Conservation (phyloP, 2,329 filamentous ascomycete species). For the Penicillium sumatraense region DNA sequence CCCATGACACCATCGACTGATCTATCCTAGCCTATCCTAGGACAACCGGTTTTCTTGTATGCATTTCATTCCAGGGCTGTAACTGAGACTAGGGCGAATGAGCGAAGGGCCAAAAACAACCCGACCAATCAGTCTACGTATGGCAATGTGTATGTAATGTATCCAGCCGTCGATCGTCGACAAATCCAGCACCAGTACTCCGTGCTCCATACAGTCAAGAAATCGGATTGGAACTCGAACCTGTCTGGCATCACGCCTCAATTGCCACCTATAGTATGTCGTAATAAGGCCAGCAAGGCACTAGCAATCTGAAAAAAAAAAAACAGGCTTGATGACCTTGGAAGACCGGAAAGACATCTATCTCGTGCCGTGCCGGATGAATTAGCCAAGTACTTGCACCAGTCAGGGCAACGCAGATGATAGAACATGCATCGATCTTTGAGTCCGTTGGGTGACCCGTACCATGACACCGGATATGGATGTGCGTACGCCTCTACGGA, state of each 20-base stretch:
- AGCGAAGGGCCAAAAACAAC: not conserved
- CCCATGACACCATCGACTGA: not conserved
- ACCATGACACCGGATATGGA: not conserved
- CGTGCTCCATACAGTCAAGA: not conserved
- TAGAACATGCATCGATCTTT: not conserved
- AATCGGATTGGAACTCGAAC: not conserved
- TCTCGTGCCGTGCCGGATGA: not conserved
- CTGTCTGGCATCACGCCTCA: not conserved
- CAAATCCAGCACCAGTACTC: not conserved
- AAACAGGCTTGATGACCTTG: not conserved
- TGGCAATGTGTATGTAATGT: not conserved
- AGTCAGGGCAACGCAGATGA: not conserved
- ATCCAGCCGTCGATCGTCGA: not conserved
- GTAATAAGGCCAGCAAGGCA: not conserved
- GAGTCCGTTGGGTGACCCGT: not conserved
- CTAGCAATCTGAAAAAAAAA: not conserved
- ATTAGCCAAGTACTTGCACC: not conserved
- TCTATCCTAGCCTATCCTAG: not conserved
- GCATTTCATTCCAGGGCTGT: too few species aligned
- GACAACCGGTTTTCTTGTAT: too few species aligned
- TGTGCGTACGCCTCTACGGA: not conserved
- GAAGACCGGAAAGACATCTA: not conserved
- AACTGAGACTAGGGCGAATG: too few species aligned
- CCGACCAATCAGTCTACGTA: not conserved
- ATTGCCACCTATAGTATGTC: not conserved